phyloP scores from a whole-genome alignment of 306 rosid species.

The Carpinus viminea region DNA sequence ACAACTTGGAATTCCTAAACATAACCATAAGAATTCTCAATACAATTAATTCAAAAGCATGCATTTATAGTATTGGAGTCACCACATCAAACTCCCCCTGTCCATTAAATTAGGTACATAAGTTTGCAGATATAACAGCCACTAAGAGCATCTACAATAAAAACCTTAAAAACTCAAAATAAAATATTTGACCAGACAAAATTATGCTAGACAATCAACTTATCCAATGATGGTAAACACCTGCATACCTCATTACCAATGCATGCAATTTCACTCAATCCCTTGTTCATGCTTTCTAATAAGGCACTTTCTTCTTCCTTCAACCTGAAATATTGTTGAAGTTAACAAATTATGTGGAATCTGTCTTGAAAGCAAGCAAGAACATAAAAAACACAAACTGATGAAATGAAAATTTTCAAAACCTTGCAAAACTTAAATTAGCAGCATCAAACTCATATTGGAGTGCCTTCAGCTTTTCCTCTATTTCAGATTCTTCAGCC shows the following conservation, averaged over 20 bases:
- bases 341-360: slow-evolving; percentile 26
- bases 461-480: slow-evolving; percentile 63
- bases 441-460: slow-evolving; percentile 50
- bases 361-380: slow-evolving; percentile 26
- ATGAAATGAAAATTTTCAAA: slow-evolving; percentile 15
- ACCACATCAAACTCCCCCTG: not conserved
- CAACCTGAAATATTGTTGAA: slow-evolving; percentile 50
- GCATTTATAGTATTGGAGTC: not conserved
- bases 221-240: slow-evolving; percentile 15
- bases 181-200: not conserved
- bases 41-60: not conserved
- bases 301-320: slow-evolving; percentile 58
- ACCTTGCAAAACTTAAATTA: slow-evolving; percentile 54
- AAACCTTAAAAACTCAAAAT: not conserved
- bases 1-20: not conserved
- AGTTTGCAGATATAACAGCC: not conserved
- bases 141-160: not conserved
- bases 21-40: not conserved
- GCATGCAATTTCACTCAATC: slow-evolving; percentile 38
- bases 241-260: slow-evolving; percentile 52
- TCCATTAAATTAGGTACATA: not conserved
- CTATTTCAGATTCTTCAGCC: slow-evolving; percentile 76
- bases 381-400: slow-evolving; percentile 22
- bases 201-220: slow-evolving; percentile 2
- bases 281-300: slow-evolving; percentile 29